Conservation (phyloP, 2,329 filamentous ascomycete species). For the Cladosporium sp. region DNA sequence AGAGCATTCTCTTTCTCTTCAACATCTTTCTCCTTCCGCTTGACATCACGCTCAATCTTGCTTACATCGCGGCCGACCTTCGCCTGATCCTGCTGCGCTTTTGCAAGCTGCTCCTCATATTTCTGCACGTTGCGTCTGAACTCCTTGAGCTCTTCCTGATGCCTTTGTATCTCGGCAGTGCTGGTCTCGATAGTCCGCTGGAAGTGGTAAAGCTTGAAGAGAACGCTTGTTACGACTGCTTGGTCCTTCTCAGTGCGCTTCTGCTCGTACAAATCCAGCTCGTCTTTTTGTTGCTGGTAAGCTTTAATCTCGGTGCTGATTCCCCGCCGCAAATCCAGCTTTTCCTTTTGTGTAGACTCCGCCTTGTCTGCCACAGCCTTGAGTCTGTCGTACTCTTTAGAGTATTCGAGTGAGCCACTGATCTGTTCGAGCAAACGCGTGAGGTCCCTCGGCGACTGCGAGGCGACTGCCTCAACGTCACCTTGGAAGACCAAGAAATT, state of each 20-base stretch:
- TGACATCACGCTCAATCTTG: constrained; percentile 81
- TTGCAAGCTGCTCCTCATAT: constrained; percentile 74
- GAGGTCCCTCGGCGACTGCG: constrained; percentile 88
- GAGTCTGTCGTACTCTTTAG: constrained; percentile 87
- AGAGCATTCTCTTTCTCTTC: constrained; percentile 82
- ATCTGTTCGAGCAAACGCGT: constrained; percentile 96
- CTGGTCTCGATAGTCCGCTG: constrained; percentile 92
- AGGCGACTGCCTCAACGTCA: constrained; percentile 94
- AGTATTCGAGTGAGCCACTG: constrained; percentile 90
- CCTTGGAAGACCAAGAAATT: constrained; percentile 99
- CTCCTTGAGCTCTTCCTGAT: constrained; percentile 93
- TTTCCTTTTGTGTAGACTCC: constrained; percentile 80
- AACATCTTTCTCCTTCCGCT: constrained; percentile 77
- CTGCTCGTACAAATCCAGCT: constrained; percentile 87
- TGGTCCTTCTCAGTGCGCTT: constrained; percentile 88
- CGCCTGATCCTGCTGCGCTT: constrained; percentile 77
- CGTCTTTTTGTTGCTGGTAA: constrained; percentile 93
- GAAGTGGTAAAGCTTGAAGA: constrained; percentile 97
- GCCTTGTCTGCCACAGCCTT: constrained; percentile 83
- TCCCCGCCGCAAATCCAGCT: constrained; percentile 80
- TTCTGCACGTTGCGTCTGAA: constrained; percentile 82
- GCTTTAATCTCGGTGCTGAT: constrained; percentile 98
- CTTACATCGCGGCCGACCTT: constrained; percentile 70
- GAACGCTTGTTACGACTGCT: constrained; percentile 84
- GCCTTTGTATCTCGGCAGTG: constrained; percentile 81